phyloP scores from a whole-genome alignment of 2,329 filamentous ascomycete genomes.

The Phialophora expanda region DNA sequence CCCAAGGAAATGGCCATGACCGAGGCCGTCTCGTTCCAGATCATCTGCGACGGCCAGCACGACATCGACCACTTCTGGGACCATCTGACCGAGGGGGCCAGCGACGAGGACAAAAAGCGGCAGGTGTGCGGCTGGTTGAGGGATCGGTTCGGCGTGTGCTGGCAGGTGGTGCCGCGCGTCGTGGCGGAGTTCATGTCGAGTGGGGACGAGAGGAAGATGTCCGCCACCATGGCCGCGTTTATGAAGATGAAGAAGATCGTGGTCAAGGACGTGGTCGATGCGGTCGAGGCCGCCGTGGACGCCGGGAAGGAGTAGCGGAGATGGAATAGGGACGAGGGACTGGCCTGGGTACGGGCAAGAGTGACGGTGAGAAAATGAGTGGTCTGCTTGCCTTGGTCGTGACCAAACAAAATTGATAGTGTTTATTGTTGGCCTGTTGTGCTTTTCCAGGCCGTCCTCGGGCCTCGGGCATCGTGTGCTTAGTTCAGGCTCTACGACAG shows the following conservation, averaged over 20 bases:
- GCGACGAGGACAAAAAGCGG: constrained; percentile 28
- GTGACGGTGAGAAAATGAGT: too few relatives aligned
- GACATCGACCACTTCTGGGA: constrained; percentile 58
- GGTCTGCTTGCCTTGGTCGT: not conserved
- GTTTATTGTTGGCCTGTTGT: not conserved
- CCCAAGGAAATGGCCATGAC: constrained; percentile 48
- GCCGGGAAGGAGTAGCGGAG: not conserved
- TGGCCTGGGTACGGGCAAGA: too few relatives aligned
- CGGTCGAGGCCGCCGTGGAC: constrained; percentile 39
- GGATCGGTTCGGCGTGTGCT: constrained; percentile 55
- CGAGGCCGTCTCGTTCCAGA: constrained; percentile 52
- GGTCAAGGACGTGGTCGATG: constrained; percentile 48
- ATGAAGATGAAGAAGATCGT: constrained; percentile 54
- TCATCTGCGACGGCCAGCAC: constrained; percentile 54
- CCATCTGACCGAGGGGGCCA: constrained; percentile 49
- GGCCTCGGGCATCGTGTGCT: not conserved
- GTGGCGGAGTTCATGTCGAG: constrained; percentile 47
- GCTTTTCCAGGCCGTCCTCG: not conserved
- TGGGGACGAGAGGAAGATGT: constrained; percentile 46
- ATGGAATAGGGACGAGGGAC: not conserved
- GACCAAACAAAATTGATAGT: constrained; percentile 11
- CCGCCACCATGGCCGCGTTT: constrained; percentile 45
- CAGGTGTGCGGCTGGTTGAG: constrained; percentile 54
- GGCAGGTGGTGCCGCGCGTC: constrained; percentile 54
- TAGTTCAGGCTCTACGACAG: not conserved